Base-by-base conservation (phyloP, 768 basidiomycete genomes). In the Lentinula raphanica region DNA sequence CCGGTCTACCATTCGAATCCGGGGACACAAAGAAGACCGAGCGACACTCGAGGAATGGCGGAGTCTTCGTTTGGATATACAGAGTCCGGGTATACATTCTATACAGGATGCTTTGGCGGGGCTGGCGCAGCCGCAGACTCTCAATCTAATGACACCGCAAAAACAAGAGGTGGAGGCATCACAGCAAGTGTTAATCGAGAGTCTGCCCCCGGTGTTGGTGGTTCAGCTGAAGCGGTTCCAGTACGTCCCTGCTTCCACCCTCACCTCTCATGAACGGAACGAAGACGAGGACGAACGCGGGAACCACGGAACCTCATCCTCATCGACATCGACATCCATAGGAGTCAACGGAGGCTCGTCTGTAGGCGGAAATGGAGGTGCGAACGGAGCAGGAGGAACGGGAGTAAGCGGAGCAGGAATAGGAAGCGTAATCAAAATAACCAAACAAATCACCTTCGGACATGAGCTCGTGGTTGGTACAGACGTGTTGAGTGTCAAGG, bases 221-320 rank as follows among this genome's bases (percentile, higher is more conserved):
- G 75, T 97, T 17, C 94, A 97, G 66, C 77, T 97, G 67, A 97
- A 98, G 71, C 75, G 95, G 39, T 98, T 98, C 75, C 76, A 85
- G 53, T 98, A 94, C 68, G 94, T 95, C 65, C 80, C 82, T 3
- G 75, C 72, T 17, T n/a, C n/a, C n/a, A n/a, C n/a, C n/a, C n/a
- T n/a, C n/a, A n/a, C n/a, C n/a, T n/a, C n/a, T n/a, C n/a, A n/a
- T n/a, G n/a, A n/a, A n/a, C n/a, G n/a, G n/a, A n/a, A n/a, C n/a
- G n/a, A n/a, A n/a, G n/a, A n/a, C n/a, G n/a, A n/a, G n/a, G n/a
- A n/a, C n/a, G n/a, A n/a, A n/a, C n/a, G n/a, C n/a, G n/a, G n/a
- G n/a, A n/a, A n/a, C n/a, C n/a, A n/a, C n/a, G n/a, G n/a, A n/a
- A n/a, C n/a, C n/a, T n/a, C n/a, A n/a, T n/a, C n/a, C n/a, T n/a